Evolutionary conservation across 768 basidiomycete species (phyloP), one percentile per base, ranked within the genome.

Genomic region (Dendrothele bispora): DNA sequence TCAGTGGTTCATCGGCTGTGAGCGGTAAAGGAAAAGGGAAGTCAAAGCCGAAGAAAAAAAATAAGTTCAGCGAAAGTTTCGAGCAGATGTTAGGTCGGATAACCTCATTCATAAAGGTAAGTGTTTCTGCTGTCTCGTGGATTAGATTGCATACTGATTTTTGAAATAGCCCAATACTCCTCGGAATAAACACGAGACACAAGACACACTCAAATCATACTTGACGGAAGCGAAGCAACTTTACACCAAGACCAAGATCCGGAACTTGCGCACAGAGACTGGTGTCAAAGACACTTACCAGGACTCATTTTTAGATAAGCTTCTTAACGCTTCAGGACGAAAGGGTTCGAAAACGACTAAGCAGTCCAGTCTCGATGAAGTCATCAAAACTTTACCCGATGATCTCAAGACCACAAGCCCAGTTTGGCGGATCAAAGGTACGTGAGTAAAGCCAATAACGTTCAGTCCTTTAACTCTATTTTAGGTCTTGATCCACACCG

Each of bases 401-500:
- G 38, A 47, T 30, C n/a, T n/a, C n/a, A n/a, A n/a, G n/a, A 41
- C 51, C n/a, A 27, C 10, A n/a, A 56, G 46, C 40, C 49, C 55
- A 20, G 49, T 50, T 15, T 58, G 55, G 51, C 30, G 51, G 4
- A 59, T 62, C 27, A 49, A 50, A 46, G 52, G 49, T 38, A 37
- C 1, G 50, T 60, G 10, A 55, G 60, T 27, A 35, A 47, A 17
- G 54, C 21, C 0, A 39, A 51, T 8, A 56, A 53, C 20, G 48
- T 60, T 1, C 53, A 54, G 25, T 52, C 47, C 7, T n/a, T n/a
- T n/a, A n/a, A n/a, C n/a, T n/a, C 30, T n/a, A 32, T 32, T 32
- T 32, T 37, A 58, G 59, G 52, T 14, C 38, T 60, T 20, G 48
- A 60, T 45, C 55, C 57, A 5, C 50, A 56, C 30, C 12, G n/a